A percentile compares a stretch with the other conserved stretches of the same genome.
Evolutionary conservation across 1,139 yeast genomes (phyloP).

Genomic region (Nakaseomyces kungkrabaensis): DNA sequence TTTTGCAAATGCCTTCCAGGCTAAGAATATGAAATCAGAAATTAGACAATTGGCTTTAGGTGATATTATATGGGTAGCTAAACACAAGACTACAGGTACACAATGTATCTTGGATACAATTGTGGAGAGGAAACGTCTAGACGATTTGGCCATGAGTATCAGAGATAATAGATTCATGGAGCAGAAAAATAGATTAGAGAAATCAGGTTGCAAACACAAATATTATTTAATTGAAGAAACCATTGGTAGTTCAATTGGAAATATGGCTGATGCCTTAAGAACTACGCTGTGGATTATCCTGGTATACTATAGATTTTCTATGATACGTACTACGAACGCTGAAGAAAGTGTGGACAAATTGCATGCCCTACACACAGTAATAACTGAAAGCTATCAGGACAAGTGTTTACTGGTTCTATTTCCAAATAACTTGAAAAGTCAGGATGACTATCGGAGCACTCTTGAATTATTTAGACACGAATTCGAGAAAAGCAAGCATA

Average conservation of each 20-base stretch:
- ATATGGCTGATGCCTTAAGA: slow-evolving; percentile 55
- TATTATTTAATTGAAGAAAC: slow-evolving; percentile 81
- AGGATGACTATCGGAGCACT: slow-evolving; percentile 40
- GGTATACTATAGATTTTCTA: slow-evolving; percentile 54
- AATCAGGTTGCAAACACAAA: slow-evolving; percentile 57
- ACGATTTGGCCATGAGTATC: slow-evolving; percentile 75
- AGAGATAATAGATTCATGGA: slow-evolving; percentile 81
- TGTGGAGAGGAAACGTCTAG: slow-evolving; percentile 80
- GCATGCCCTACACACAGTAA: slow-evolving; percentile 43
- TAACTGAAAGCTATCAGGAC: slow-evolving; percentile 33
- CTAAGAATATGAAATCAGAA: slow-evolving; percentile 43
- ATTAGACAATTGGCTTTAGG: slow-evolving; percentile 65
- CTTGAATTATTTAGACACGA: slow-evolving; percentile 36
- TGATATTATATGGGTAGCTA: slow-evolving; percentile 85
- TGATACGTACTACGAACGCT: slow-evolving; percentile 58
- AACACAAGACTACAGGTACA: slow-evolving; percentile 44
- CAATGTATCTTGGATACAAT: slow-evolving; percentile 70
- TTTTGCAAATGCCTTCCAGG: slow-evolving; percentile 46
- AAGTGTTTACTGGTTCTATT: slow-evolving; percentile 39
- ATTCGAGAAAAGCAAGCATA: slow-evolving; percentile 31
- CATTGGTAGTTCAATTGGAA: slow-evolving; percentile 35
- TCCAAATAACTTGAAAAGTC: slow-evolving; percentile 42
- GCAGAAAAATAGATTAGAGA: slow-evolving; percentile 66
- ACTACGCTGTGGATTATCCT: slow-evolving; percentile 71
- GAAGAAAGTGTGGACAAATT: slow-evolving; percentile 70